phyloP scores from a whole-genome alignment of 2,329 filamentous ascomycete genomes.

The Malbranchea zuffiana region DNA sequence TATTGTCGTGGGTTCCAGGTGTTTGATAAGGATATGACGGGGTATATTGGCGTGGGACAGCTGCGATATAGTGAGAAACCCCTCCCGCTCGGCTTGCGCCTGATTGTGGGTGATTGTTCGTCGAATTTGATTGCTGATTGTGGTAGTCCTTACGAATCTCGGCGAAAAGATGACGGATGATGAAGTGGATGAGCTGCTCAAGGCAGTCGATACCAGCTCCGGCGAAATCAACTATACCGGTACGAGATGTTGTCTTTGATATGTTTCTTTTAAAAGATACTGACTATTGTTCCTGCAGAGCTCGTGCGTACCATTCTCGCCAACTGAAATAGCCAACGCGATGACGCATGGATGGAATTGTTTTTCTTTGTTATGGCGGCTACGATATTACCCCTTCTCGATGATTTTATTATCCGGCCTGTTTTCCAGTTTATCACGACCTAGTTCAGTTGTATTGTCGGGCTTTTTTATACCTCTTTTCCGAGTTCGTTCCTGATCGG shows the following conservation, averaged over 20 bases:
- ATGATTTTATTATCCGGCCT: no score
- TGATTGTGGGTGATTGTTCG: not conserved
- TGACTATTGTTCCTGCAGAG: constrained; percentile 40
- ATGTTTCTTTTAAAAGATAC: not conserved
- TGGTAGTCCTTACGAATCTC: constrained; percentile 75
- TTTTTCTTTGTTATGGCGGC: no score
- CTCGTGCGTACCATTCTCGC: constrained; percentile 78
- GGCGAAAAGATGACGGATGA: constrained; percentile 99
- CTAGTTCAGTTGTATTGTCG: no score
- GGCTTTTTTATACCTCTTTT: no score
- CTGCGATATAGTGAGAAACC: constrained; percentile 62
- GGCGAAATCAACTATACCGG: constrained; percentile 97
- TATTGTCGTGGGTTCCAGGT: constrained; percentile 99
- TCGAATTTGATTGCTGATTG: not conserved
- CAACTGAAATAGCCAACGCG: constrained; percentile 47
- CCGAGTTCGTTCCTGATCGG: no score
- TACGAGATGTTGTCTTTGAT: constrained; percentile 35
- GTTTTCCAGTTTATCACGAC: no score
- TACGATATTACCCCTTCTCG: no score
- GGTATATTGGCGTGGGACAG: constrained; percentile 94
- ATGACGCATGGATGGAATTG: constrained; percentile 15
- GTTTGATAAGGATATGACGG: constrained; percentile 98
- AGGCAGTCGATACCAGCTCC: constrained; percentile 90
- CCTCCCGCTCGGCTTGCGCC: not conserved
- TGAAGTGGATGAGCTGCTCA: constrained; percentile 96